Evolutionary conservation across 495 filamentous ascomycete species (phyloP).

Genomic region (Antarctomyces pellizariae): DNA sequence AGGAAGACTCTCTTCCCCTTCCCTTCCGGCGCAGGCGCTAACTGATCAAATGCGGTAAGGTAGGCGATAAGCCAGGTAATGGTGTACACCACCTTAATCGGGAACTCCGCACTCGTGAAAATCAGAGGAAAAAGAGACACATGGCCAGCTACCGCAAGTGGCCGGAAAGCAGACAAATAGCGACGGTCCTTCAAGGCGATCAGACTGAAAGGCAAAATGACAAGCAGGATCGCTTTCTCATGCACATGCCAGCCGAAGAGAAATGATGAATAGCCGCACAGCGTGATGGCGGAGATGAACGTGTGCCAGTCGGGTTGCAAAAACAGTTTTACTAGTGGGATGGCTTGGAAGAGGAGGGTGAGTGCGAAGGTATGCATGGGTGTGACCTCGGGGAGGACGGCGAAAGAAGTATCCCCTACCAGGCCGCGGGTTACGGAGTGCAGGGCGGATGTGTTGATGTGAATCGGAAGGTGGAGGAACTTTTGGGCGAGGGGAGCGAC

Average conservation of each 20-base stretch:
- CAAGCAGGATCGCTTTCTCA: constrained; percentile 84
- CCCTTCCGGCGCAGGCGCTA: constrained; percentile 67
- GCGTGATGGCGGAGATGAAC: constrained; percentile 72
- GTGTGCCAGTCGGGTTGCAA: constrained; percentile 56
- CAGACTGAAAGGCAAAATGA: constrained; percentile 88
- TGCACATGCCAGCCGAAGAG: constrained; percentile 98
- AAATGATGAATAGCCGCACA: constrained; percentile 94
- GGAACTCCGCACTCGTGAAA: constrained; percentile 78
- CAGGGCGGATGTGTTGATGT: constrained; percentile 45
- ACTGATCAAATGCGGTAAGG: constrained; percentile 60
- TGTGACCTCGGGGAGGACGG: constrained; percentile 68
- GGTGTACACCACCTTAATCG: constrained; percentile 81
- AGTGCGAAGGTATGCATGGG: constrained; percentile 59
- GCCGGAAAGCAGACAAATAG: constrained; percentile 77
- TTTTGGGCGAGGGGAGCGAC: constrained; percentile 16
- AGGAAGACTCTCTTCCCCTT: constrained; percentile 76
- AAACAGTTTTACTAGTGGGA: constrained; percentile 67
- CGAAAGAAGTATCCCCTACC: constrained; percentile 89
- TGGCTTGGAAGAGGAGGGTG: constrained; percentile 62
- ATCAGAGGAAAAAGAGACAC: constrained; percentile 88
- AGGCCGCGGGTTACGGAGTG: constrained; percentile 79
- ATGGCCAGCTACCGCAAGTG: constrained; percentile 77
- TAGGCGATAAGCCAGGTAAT: constrained; percentile 79
- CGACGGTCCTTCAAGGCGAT: constrained; percentile 82
- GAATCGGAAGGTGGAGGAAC: neutral